A percentile compares a stretch with the other conserved stretches of the same genome.
These are phyloP conservation scores for Xylaria sp. DNA, from an alignment of 2,329 filamentous ascomycete genomes.

Conservation along the genomic window DNA sequence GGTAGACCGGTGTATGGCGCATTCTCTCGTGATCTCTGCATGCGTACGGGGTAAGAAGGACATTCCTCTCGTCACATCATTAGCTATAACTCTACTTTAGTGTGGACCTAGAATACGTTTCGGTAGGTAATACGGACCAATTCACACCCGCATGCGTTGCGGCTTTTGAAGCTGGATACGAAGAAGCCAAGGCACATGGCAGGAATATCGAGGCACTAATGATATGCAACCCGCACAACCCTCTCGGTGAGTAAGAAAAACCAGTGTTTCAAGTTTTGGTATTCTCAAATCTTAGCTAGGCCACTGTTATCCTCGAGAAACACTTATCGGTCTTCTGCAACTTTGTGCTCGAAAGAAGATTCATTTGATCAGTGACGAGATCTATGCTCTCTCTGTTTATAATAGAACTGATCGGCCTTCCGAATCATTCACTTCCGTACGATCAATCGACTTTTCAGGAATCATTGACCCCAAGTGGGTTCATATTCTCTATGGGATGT, in stretches of 20 bases:
- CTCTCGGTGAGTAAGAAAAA: conserved; percentile 32
- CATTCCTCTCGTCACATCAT: background rate
- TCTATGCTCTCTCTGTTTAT: conserved; percentile 41
- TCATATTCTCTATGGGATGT: conserved; percentile 42
- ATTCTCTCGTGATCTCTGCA: conserved; percentile 37
- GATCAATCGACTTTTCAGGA: conserved; percentile 33
- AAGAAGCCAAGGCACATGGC: conserved; percentile 35
- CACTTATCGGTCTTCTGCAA: conserved; percentile 36
- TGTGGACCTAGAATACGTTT: conserved; percentile 34
- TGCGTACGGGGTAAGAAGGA: conserved; percentile 42
- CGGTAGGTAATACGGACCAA: conserved; percentile 39
- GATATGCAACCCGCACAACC: conserved; percentile 42
- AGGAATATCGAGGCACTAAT: conserved; percentile 36
- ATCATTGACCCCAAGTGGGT: conserved; percentile 38
- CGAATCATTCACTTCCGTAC: conserved; percentile 37
- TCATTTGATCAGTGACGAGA: conserved; percentile 42
- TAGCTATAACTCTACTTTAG: conserved; percentile 14
- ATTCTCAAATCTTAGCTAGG: conserved; percentile 28
- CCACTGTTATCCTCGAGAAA: conserved; percentile 39
- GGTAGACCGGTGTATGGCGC: conserved; percentile 39
- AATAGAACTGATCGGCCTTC: conserved; percentile 19
- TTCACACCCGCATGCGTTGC: conserved; percentile 38
- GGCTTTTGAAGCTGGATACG: conserved; percentile 38
- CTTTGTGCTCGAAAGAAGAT: conserved; percentile 40
- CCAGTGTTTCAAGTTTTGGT: background rate